A percentile compares a stretch with the other conserved stretches of the same genome.
Conservation (phyloP, 441 rosid genomes). For the Kokia cookei region DNA sequence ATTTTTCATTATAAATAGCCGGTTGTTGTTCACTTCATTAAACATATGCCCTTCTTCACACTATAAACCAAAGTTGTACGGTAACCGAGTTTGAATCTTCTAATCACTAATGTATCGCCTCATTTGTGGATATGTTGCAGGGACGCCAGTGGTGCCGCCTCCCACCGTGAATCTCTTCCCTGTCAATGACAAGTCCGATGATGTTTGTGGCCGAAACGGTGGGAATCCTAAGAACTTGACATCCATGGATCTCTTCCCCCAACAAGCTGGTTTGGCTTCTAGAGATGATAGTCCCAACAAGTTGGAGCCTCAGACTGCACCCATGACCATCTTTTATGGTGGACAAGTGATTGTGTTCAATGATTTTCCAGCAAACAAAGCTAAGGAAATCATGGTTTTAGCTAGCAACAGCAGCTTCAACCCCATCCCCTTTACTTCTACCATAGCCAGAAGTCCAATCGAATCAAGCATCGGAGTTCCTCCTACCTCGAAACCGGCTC, state of each 20-base stretch:
- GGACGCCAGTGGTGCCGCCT: constrained; percentile 19
- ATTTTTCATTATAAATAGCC: constrained; percentile 8
- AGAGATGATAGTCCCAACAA: constrained; percentile 26
- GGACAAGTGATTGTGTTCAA: constrained; percentile 71
- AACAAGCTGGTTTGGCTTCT: constrained; percentile 33
- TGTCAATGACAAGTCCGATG: constrained; percentile 7
- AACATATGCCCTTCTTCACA: too few relatives aligned
- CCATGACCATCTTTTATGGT: constrained; percentile 70
- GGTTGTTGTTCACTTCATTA: too few relatives aligned
- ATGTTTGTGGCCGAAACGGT: constrained; percentile 13
- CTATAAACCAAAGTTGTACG: too few relatives aligned
- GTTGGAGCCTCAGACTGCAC: constrained; percentile 40
- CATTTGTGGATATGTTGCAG: constrained; percentile 29
- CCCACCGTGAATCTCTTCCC: constrained; percentile 68
- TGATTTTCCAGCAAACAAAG: constrained; percentile 62
- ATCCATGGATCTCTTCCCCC: constrained; percentile 52
- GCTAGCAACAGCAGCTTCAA: constrained; percentile 42
- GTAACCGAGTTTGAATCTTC: not conserved
- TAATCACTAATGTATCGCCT: constrained; percentile 9
- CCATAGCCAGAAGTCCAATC: constrained; percentile 13
- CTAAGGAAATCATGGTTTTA: constrained; percentile 59
- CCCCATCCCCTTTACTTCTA: constrained; percentile 15
- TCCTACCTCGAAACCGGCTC: constrained; percentile 16
- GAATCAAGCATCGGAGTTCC: constrained; percentile 25
- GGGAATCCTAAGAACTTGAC: constrained; percentile 16